phyloP scores from a whole-genome alignment of 495 filamentous ascomycete genomes.

The Tuber brumale region DNA sequence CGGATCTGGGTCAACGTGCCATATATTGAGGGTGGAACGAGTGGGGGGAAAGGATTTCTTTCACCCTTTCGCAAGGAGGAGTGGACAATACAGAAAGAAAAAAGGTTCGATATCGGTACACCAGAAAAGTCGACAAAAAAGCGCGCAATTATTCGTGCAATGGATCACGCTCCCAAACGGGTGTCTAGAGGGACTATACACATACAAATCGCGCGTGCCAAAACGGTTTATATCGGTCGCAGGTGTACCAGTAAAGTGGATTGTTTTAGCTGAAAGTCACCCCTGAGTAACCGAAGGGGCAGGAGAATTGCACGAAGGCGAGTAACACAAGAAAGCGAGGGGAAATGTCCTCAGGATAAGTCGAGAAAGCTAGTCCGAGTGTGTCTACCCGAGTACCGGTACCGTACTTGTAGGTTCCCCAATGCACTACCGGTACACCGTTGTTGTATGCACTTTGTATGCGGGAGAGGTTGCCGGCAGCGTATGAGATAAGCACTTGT shows the following conservation, averaged over 20 bases:
- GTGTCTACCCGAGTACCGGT: too few species aligned
- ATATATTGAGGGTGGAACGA: background rate
- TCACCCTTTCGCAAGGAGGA: background rate
- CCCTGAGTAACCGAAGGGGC: background rate
- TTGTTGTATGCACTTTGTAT: background rate
- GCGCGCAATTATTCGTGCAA: background rate
- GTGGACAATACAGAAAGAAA: background rate
- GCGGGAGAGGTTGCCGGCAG: background rate
- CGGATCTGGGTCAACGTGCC: background rate
- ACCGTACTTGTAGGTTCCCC: background rate
- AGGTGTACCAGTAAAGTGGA: background rate
- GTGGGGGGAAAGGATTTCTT: background rate
- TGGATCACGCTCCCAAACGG: background rate
- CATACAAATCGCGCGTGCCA: background rate
- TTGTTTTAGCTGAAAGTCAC: background rate
- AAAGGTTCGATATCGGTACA: background rate
- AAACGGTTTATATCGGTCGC: background rate
- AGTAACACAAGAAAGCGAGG: conserved; percentile 1
- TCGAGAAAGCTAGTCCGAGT: background rate
- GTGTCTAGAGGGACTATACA: background rate
- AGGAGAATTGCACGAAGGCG: background rate
- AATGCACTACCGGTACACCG: too few species aligned
- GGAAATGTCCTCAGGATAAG: background rate
- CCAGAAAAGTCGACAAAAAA: background rate
- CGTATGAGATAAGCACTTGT: background rate